phyloP scores from a whole-genome alignment of 352 stramenopile genomes.

The Globisporangium parvum region DNA sequence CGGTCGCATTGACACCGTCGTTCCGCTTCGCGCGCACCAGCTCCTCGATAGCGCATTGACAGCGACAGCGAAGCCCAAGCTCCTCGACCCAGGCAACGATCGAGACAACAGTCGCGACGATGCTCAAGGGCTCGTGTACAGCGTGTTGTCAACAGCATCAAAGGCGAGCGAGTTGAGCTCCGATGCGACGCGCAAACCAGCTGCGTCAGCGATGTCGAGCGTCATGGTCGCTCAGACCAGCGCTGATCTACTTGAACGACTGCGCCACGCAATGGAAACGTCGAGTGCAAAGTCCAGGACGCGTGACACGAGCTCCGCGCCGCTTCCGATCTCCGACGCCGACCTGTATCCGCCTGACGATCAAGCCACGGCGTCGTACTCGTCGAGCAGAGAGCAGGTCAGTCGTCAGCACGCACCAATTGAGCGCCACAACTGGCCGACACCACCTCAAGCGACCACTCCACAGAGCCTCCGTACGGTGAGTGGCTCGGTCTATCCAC shows the following conservation, averaged over 20 bases:
- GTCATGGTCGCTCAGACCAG: constrained; percentile 7
- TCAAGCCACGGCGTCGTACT: background rate
- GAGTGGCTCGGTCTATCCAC: no score
- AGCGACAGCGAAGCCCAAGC: background rate
- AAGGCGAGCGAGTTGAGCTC: background rate
- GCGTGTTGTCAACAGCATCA: background rate
- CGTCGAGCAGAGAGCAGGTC: no score
- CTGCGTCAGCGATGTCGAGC: background rate
- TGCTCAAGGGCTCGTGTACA: no score
- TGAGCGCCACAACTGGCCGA: no score
- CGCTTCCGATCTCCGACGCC: constrained; percentile 10
- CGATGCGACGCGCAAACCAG: background rate
- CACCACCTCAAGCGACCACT: no score
- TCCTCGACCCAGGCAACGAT: background rate
- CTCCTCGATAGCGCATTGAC: background rate
- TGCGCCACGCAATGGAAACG: constrained; percentile 3
- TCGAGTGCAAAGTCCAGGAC: constrained; percentile 5
- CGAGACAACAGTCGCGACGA: background rate
- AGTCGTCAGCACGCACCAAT: no score
- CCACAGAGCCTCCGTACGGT: no score
- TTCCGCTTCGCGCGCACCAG: background rate
- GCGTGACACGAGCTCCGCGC: constrained; percentile 4
- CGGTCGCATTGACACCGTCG: constrained; percentile 21
- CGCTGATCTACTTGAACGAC: constrained; percentile 7
- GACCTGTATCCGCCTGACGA: background rate